Base-by-base conservation (phyloP, 1,284 basidiomycete genomes). In the Ganoderma meredithae region DNA sequence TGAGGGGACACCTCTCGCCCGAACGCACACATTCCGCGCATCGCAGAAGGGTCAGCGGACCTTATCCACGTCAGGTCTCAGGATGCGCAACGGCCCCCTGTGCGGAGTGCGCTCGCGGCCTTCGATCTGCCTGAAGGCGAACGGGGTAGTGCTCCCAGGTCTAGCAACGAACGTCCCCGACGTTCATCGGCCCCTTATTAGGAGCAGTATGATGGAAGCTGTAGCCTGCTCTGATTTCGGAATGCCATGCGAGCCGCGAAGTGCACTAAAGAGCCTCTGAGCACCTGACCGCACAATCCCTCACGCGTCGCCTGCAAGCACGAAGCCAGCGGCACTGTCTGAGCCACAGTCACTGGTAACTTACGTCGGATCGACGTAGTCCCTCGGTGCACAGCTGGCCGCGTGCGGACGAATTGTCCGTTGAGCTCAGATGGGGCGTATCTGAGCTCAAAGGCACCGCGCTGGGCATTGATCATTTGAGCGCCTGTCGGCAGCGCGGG, bases 241-340 rank as follows among this genome's bases (percentile, higher is more conserved):
- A n/a, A n/a, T n/a, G n/a, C n/a, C n/a, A n/a, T n/a, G n/a, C 63
- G 63, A 64, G 63, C 63, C 53, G 63, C 63, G 63, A 64, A 58
- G 41, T 64, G 63, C 63, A 64, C 63, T 58, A 9, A 58, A 64
- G 63, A 41, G 43, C 53, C 43, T 17, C 27, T 36, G 6, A 36
- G 36, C 8, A 22, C 31, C 22, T 31, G 53, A 55, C 22, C 25
- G 52, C 33, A 27, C 8, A 33, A 40, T 41, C 49, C 62, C 47
- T 39, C 49, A 8, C 52, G 13, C 49, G 41, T 17, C 27, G 40
- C 40, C 60, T 40, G 40, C 40, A 31, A 31, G 41, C 60, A 17
- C 60, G 7, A 60, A 60, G 27, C 40, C 41, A 41, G 22, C 40
- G 41, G 43, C 60, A 44, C 43, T 41, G 58, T 17, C 33, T 52